phyloP scores from a whole-genome alignment of 441 rosid genomes.

The Syzygium syzygioides region DNA sequence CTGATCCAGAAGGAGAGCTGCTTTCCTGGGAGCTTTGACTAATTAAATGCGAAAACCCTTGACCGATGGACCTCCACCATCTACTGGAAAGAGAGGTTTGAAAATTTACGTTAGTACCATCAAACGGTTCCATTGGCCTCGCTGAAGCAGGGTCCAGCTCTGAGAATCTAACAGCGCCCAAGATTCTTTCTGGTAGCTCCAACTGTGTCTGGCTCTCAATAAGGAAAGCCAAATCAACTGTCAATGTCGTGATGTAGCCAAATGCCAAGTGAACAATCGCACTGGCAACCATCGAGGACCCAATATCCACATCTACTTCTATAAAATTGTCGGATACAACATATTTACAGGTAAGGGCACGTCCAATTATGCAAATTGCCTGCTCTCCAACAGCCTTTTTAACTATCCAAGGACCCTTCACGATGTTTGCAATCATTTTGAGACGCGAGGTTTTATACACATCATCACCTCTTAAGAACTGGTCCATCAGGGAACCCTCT shows the following conservation, averaged over 20 bases:
- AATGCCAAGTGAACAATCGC: conserved; percentile 91
- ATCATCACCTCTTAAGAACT: conserved; percentile 76
- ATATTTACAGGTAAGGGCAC: conserved; percentile 68
- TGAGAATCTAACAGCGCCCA: conserved; percentile 85
- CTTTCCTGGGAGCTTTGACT: conserved; percentile 48
- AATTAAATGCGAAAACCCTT: conserved; percentile 71
- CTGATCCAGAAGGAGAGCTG: conserved; percentile 18
- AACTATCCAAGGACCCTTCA: conserved; percentile 94
- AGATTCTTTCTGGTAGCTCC: conserved; percentile 79
- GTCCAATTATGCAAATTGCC: conserved; percentile 88
- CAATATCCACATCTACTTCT: conserved; percentile 88
- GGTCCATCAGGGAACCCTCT: conserved; percentile 68
- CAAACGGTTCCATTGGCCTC: conserved; percentile 19
- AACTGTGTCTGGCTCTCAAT: conserved; percentile 67
- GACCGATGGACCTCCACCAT: conserved; percentile 79
- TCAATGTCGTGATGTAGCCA: conserved; percentile 75
- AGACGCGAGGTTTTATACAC: conserved; percentile 64
- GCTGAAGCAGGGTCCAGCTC: conserved; percentile 71
- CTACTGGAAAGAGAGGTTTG: conserved; percentile 47
- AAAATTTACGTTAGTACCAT: conserved; percentile 10
- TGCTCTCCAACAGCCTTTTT: conserved; percentile 97
- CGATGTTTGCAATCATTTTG: conserved; percentile 86
- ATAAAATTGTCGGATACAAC: conserved; percentile 39
- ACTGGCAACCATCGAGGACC: conserved; percentile 92
- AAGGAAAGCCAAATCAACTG: conserved; percentile 87